Evolutionary conservation across 1,284 basidiomycete species (phyloP).

Genomic region (Gymnopus androsaceus): DNA sequence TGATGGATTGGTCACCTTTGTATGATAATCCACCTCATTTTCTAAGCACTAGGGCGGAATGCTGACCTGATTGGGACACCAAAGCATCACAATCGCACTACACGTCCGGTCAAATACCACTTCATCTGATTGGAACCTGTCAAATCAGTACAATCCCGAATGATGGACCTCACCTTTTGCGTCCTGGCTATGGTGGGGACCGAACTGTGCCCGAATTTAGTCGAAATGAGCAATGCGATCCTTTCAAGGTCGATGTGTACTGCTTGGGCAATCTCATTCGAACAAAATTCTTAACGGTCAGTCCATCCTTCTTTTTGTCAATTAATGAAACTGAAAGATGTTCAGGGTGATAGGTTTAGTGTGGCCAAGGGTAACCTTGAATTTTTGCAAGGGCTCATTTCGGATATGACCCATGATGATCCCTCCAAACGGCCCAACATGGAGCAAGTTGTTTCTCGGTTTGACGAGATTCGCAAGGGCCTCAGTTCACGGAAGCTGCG

Average conservation of each 20-base stretch:
- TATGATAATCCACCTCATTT: slow-evolving; percentile 32
- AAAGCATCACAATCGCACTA: slow-evolving; percentile 28
- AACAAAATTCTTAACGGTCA: slow-evolving; percentile 30
- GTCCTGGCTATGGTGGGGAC: slow-evolving; percentile 10
- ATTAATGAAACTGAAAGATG: too few species aligned
- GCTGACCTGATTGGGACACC: slow-evolving; percentile 25
- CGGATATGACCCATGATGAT: slow-evolving; percentile 30
- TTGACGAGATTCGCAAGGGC: slow-evolving; percentile 16
- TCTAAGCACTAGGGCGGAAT: slow-evolving; percentile 10
- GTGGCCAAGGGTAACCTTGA: slow-evolving; percentile 18
- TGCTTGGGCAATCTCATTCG: slow-evolving; percentile 36
- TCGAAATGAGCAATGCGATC: slow-evolving; percentile 28
- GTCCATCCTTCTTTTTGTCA: slow-evolving; percentile 1
- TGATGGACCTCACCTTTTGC: not conserved
- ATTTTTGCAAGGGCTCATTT: slow-evolving; percentile 28
- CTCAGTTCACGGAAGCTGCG: slow-evolving; percentile 18
- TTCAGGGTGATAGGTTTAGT: not conserved
- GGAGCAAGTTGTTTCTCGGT: slow-evolving; percentile 27
- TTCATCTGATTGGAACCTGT: slow-evolving; percentile 35
- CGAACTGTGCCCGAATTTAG: slow-evolving; percentile 22
- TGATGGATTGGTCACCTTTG: slow-evolving; percentile 35
- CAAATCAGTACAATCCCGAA: slow-evolving; percentile 26
- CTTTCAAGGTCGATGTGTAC: slow-evolving; percentile 39
- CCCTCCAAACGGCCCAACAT: slow-evolving; percentile 30
- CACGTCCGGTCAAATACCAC: slow-evolving; percentile 33